Conservation (phyloP, 805 yeast species). For the Teunomyces pallodes region DNA sequence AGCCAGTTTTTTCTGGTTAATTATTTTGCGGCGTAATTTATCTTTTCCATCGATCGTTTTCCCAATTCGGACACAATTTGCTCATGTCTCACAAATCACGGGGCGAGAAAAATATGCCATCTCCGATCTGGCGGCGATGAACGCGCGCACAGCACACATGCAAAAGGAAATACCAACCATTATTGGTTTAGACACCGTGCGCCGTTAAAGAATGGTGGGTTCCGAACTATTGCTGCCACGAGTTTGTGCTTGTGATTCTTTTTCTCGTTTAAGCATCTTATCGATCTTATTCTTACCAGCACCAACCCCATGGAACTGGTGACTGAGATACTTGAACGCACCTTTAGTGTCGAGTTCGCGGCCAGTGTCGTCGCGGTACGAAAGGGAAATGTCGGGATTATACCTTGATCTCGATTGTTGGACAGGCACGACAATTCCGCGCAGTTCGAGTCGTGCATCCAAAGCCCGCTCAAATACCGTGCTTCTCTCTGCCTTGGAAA, state of each 20-base stretch:
- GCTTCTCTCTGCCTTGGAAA: constrained; percentile 29
- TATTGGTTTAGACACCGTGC: neutral
- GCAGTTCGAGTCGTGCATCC: constrained; percentile 26
- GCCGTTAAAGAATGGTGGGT: neutral
- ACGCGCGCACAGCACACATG: too few relatives aligned
- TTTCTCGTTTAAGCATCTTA: neutral
- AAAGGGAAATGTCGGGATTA: constrained; percentile 50
- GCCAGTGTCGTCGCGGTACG: constrained; percentile 66
- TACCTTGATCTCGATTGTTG: constrained; percentile 19
- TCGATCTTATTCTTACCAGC: neutral
- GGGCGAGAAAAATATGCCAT: constrained; percentile 1
- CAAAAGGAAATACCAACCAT: too few relatives aligned
- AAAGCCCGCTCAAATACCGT: constrained; percentile 23
- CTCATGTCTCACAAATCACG: neutral
- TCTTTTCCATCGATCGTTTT: neutral
- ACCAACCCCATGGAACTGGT: constrained; percentile 68
- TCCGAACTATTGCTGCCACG: neutral
- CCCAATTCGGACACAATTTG: neutral
- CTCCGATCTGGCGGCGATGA: neutral
- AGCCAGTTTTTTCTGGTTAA: too few relatives aligned
- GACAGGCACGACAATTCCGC: constrained; percentile 18
- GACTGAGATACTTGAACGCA: constrained; percentile 76
- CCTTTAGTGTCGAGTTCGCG: constrained; percentile 56
- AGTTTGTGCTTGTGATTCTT: neutral
- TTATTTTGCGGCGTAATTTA: neutral